Conservation (phyloP, 768 basidiomycete species). For the Amanita molliuscula region DNA sequence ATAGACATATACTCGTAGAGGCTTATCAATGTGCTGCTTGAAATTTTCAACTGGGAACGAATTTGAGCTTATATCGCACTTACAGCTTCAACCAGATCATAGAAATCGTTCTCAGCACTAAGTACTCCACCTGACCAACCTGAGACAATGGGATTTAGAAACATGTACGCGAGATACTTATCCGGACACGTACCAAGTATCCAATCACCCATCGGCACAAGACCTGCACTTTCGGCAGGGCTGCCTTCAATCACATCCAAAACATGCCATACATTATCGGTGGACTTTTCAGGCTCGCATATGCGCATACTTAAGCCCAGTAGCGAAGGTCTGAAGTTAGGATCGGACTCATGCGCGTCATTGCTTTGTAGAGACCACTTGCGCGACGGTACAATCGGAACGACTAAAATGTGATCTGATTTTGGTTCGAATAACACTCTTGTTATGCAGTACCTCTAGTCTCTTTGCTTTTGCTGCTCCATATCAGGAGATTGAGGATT, state of each 20-base stretch:
- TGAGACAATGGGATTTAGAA: constrained; percentile 50
- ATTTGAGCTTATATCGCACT: constrained; percentile 16
- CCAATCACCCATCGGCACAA: constrained; percentile 80
- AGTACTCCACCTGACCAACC: constrained; percentile 96
- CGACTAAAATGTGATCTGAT: constrained; percentile 37
- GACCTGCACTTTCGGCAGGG: constrained; percentile 91
- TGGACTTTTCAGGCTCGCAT: constrained; percentile 80
- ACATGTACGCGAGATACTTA: neutral
- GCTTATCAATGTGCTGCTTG: constrained; percentile 82
- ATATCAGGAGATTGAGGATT: constrained; percentile 62
- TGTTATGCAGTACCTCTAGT: constrained; percentile 44
- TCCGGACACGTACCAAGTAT: constrained; percentile 25
- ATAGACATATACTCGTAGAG: constrained; percentile 90
- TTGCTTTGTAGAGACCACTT: constrained; percentile 52
- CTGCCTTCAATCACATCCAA: constrained; percentile 93
- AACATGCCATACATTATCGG: constrained; percentile 97
- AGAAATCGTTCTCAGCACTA: constrained; percentile 89
- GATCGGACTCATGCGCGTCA: constrained; percentile 26
- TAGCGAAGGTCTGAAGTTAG: constrained; percentile 68
- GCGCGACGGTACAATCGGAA: constrained; percentile 77
- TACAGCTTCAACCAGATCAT: constrained; percentile 89
- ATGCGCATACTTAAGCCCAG: constrained; percentile 90
- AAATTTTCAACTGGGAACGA: neutral
- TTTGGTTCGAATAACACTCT: constrained; percentile 9
- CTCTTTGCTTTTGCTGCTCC: constrained; percentile 71